Percentiles rank a stretch among this genome's conserved stretches.
Evolutionary conservation across 23 red algal species (phyloP).

Genomic region (Porphyridium purpureum): DNA sequence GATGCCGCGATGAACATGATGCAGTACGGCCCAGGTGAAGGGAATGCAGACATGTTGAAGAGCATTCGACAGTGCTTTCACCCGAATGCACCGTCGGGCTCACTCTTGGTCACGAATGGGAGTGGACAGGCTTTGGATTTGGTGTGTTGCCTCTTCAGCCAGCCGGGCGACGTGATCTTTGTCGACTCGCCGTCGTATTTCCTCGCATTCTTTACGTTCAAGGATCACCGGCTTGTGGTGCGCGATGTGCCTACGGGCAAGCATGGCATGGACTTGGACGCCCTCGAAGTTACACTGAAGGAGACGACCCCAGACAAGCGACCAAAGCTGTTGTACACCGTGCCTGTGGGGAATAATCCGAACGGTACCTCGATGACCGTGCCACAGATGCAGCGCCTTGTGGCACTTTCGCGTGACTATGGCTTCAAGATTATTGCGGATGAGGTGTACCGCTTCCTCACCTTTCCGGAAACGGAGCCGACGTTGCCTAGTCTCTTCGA

Average conservation of each 20-base stretch:
- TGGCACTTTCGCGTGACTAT: slow-evolving; percentile 45
- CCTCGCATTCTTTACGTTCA: slow-evolving; percentile 48
- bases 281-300: background rate
- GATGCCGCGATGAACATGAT: slow-evolving; percentile 15
- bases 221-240: slow-evolving; percentile 27
- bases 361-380: slow-evolving; percentile 47
- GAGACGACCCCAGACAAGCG: background rate
- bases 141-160: slow-evolving; percentile 18
- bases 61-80: no score
- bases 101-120: slow-evolving; percentile 65
- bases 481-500: slow-evolving; percentile 34
- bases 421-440: slow-evolving; percentile 58
- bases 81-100: slow-evolving; percentile 9
- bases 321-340: slow-evolving; percentile 56
- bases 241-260: slow-evolving; percentile 31
- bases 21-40: slow-evolving; percentile 44
- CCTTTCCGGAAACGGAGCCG: slow-evolving; percentile 7
- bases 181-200: slow-evolving; percentile 60
- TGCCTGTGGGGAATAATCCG: slow-evolving; percentile 63
- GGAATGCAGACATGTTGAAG: slow-evolving; percentile 5
- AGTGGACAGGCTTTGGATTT: slow-evolving; percentile 29
- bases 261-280: slow-evolving; percentile 51
- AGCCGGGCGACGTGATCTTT: slow-evolving; percentile 24
- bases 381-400: slow-evolving; percentile 24
- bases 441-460: slow-evolving; percentile 67